A percentile compares a stretch with the other conserved stretches of the same genome.
phyloP scores from a whole-genome alignment of 208 protist genomes.

The Wallacemonas sp. region DNA sequence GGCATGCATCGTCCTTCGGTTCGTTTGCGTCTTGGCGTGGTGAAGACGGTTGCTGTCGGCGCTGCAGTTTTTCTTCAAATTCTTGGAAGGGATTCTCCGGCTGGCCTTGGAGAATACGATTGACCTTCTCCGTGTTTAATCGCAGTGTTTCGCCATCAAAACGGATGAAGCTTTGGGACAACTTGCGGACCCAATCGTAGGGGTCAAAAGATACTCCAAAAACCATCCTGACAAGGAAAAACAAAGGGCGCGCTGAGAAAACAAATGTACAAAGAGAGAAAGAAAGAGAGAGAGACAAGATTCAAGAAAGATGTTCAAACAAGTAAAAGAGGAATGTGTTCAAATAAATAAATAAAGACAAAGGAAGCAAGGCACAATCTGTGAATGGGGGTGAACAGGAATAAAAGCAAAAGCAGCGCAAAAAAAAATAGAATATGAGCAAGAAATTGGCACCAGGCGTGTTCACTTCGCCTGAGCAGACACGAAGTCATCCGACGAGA shows the following conservation, averaged over 20 bases:
- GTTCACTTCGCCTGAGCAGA: too few species aligned
- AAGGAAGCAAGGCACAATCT: too few species aligned
- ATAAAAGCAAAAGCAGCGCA: too few species aligned
- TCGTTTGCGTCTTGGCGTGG: neutral
- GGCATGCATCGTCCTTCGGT: too few species aligned
- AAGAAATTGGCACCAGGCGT: too few species aligned
- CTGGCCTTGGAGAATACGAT: neutral
- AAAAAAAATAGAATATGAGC: too few species aligned
- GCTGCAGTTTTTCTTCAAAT: neutral
- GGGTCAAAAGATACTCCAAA: neutral
- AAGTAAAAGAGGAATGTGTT: neutral
- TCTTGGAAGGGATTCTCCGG: slow-evolving; percentile 11
- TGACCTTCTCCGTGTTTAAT: neutral
- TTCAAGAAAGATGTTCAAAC: neutral
- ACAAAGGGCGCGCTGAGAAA: neutral
- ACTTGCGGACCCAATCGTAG: neutral
- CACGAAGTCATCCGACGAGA: too few species aligned
- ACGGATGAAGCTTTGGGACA: neutral
- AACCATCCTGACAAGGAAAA: neutral
- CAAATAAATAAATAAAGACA: too few species aligned
- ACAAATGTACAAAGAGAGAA: neutral
- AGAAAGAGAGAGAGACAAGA: neutral
- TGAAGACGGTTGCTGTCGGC: neutral
- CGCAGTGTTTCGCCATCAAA: neutral
- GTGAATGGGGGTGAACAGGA: too few species aligned